Evolutionary conservation across 2,329 filamentous ascomycete species (phyloP).

Genomic region (Paraconiothyrium sp.): DNA sequence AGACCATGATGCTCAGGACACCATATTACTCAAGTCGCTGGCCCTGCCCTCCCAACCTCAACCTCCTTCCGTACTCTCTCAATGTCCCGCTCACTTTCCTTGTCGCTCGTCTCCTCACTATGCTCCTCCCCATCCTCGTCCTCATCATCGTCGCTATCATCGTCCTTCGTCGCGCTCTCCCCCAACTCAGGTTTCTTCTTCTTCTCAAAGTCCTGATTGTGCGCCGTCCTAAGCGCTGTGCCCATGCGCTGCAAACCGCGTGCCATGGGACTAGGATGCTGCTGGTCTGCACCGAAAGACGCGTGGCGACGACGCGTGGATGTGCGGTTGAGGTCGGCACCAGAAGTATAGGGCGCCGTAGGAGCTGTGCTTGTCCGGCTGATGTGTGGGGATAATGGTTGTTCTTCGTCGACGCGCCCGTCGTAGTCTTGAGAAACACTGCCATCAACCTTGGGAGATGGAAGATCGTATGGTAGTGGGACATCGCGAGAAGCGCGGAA

Average conservation of each 20-base stretch:
- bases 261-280: slow-evolving; percentile 46
- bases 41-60: slow-evolving; percentile 5
- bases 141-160: slow-evolving; percentile 47
- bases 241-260: slow-evolving; percentile 64
- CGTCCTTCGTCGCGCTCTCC: slow-evolving; percentile 27
- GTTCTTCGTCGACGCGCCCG: slow-evolving; percentile 44
- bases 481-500: slow-evolving; percentile 91
- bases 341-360: slow-evolving; percentile 24
- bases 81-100: slow-evolving; percentile 17
- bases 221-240: slow-evolving; percentile 81
- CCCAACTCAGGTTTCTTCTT: slow-evolving; percentile 65
- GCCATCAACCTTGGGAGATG: slow-evolving; percentile 23
- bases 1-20: background rate
- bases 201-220: slow-evolving; percentile 92
- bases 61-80: slow-evolving; percentile 16
- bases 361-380: slow-evolving; percentile 27
- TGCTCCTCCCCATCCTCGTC: slow-evolving; percentile 42
- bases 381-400: slow-evolving; percentile 19
- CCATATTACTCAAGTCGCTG: background rate
- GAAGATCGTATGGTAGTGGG: slow-evolving; percentile 77
- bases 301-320: slow-evolving; percentile 30
- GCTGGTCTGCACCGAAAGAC: slow-evolving; percentile 20
- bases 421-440: slow-evolving; percentile 15
- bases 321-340: slow-evolving; percentile 28
- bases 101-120: slow-evolving; percentile 30